A percentile compares a stretch with the other conserved stretches of the same genome.
phyloP scores from a whole-genome alignment of 192 early-diverging fungal genomes.

The Rhizophagus clarus region DNA sequence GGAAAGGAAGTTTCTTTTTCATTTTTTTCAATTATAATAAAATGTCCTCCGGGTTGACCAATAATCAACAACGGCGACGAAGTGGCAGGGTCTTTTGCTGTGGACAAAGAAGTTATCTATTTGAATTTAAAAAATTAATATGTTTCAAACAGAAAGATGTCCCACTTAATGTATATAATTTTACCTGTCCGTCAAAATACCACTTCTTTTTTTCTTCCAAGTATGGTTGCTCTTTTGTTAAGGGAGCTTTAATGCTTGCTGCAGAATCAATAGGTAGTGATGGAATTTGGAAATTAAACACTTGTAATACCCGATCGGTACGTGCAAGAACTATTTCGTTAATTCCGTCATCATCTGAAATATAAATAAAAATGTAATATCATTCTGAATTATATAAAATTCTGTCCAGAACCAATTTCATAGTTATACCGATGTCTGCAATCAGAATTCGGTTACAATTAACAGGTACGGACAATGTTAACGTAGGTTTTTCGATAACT shows the following conservation, averaged over 20 bases:
- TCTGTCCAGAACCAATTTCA: neutral
- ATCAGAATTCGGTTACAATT: slow-evolving; percentile 60
- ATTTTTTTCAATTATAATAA: slow-evolving; percentile 46
- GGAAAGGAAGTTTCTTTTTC: slow-evolving; percentile 26
- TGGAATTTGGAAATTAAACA: slow-evolving; percentile 42
- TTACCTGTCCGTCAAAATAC: slow-evolving; percentile 59
- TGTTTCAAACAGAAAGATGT: neutral
- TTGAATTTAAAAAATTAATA: neutral
- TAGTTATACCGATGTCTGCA: slow-evolving; percentile 53
- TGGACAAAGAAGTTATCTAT: slow-evolving; percentile 55
- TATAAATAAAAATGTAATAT: slow-evolving; percentile 1
- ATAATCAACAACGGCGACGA: slow-evolving; percentile 51
- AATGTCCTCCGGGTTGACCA: slow-evolving; percentile 55
- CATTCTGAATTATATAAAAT: neutral
- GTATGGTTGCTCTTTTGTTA: neutral
- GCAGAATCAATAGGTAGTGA: slow-evolving; percentile 24
- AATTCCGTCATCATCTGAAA: slow-evolving; percentile 52
- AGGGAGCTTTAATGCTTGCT: neutral
- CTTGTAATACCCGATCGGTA: slow-evolving; percentile 59
- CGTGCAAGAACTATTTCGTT: slow-evolving; percentile 60
- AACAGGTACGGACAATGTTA: slow-evolving; percentile 56
- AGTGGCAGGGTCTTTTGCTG: slow-evolving; percentile 44
- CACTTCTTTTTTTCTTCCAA: slow-evolving; percentile 53
- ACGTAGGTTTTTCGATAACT: slow-evolving; percentile 38
- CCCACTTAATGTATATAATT: neutral